A percentile compares a stretch with the other conserved stretches of the same genome.
Evolutionary conservation across 73 alveolate genomes (phyloP).

Genomic region (Symbiodinium pilosum): DNA sequence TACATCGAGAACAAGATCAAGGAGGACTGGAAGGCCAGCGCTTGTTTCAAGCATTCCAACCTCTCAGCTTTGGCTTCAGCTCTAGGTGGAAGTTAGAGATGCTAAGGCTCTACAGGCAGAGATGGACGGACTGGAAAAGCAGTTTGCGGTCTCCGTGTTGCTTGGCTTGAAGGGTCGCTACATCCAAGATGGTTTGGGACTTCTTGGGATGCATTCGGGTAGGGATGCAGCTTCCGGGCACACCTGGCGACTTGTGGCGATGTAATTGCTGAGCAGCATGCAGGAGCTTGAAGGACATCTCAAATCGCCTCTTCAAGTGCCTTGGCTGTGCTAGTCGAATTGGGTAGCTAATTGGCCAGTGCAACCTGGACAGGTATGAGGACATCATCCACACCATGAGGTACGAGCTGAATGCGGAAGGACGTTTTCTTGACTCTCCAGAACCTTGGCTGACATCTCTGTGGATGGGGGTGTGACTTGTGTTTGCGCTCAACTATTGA

Average conservation of each 20-base stretch:
- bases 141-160: background rate
- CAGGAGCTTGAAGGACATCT: conserved; percentile 33
- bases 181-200: too few relatives aligned
- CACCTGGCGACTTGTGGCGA: too few relatives aligned
- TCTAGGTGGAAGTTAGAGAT: too few relatives aligned
- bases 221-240: too few relatives aligned
- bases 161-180: background rate
- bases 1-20: conserved; percentile 35
- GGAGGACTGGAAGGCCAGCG: conserved; percentile 50
- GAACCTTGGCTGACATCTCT: background rate
- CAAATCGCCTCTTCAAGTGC: conserved; percentile 45
- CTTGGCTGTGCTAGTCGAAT: background rate
- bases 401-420: conserved; percentile 85
- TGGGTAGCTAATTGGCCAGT: too few relatives aligned
- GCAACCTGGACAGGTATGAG: conserved; percentile 89
- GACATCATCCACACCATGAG: conserved; percentile 62
- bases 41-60: background rate
- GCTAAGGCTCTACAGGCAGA: conserved; percentile 22
- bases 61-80: background rate
- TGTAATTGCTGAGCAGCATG: too few relatives aligned
- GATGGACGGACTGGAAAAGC: conserved; percentile 36
- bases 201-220: background rate
- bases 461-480: too few relatives aligned
- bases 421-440: conserved; percentile 41
- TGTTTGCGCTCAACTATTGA: too few relatives aligned